phyloP scores from a whole-genome alignment of 2,329 filamentous ascomycete species.

The Cercospora janseana region DNA sequence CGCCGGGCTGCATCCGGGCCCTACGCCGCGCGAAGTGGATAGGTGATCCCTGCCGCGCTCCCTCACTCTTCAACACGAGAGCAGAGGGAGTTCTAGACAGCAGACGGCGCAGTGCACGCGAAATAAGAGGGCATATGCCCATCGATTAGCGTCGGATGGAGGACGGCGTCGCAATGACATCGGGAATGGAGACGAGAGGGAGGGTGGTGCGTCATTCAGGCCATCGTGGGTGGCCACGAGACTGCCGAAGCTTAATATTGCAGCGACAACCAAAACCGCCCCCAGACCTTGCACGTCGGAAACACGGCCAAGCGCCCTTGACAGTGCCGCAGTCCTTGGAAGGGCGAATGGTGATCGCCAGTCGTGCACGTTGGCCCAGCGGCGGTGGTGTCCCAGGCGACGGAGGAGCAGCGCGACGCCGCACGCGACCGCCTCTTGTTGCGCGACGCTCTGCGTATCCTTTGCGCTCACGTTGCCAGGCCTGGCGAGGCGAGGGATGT shows the following conservation, averaged over 20 bases:
- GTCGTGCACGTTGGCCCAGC: conserved; percentile 1
- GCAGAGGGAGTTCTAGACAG: neutral
- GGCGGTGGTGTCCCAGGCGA: neutral
- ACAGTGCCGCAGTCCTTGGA: conserved; percentile 1
- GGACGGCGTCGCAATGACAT: conserved; percentile 4
- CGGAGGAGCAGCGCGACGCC: neutral
- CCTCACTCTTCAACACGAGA: neutral
- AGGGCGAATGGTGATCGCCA: conserved; percentile 10
- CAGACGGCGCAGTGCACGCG: neutral
- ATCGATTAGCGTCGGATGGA: neutral
- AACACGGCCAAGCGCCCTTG: conserved; percentile 10
- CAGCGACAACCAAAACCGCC: too few species aligned
- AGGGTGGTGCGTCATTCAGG: neutral
- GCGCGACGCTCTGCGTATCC: neutral
- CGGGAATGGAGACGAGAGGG: conserved; percentile 1
- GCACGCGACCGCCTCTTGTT: neutral
- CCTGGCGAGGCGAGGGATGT: too few species aligned
- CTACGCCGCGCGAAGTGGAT: neutral
- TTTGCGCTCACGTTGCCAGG: neutral
- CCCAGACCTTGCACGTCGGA: conserved; percentile 5
- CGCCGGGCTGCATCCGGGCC: neutral
- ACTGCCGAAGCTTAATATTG: conserved; percentile 1
- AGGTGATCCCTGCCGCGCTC: neutral
- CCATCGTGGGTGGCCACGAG: conserved; percentile 9
- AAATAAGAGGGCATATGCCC: too few species aligned